Evolutionary conservation across 306 rosid species (phyloP).

Genomic region (Ziziphus jujuba): DNA sequence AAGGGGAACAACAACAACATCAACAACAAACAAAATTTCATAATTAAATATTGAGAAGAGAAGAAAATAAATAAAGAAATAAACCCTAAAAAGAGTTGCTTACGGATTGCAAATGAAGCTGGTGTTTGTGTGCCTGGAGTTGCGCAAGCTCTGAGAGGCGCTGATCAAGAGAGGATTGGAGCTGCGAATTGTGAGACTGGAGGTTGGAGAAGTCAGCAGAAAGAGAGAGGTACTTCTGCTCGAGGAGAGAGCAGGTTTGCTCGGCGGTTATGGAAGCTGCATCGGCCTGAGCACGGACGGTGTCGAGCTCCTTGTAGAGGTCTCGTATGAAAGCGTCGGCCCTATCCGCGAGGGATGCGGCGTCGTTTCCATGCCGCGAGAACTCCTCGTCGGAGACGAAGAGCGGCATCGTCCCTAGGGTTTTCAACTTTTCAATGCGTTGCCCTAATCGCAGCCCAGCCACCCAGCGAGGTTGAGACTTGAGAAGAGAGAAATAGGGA

Average conservation of each 20-base stretch:
- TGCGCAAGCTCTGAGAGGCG: conserved; percentile 54
- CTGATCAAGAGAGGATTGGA: conserved; percentile 64
- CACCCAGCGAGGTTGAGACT: background rate
- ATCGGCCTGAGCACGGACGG: conserved; percentile 71
- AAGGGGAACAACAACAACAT: background rate
- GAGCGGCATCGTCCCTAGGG: conserved; percentile 25
- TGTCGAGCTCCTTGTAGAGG: conserved; percentile 73
- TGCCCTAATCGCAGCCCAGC: background rate
- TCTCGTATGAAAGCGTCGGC: conserved; percentile 81
- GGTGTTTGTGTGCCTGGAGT: conserved; percentile 59
- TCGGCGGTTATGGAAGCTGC: conserved; percentile 89
- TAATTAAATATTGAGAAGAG: background rate
- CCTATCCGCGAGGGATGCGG: conserved; percentile 56
- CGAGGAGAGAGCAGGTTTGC: conserved; percentile 89
- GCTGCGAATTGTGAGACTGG: conserved; percentile 55
- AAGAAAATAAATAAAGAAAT: background rate
- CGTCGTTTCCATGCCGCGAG: conserved; percentile 57
- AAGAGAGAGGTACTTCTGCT: conserved; percentile 84
- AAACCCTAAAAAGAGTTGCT: background rate
- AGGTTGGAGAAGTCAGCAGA: conserved; percentile 76
- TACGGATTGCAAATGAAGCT: conserved; percentile 59
- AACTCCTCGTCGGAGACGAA: conserved; percentile 89
- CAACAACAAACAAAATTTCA: background rate
- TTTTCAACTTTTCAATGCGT: background rate
- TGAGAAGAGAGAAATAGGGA: background rate